These are phyloP conservation scores for Gymnopilus junonius DNA, from an alignment of 768 basidiomycete genomes.

Conservation along the genomic window DNA sequence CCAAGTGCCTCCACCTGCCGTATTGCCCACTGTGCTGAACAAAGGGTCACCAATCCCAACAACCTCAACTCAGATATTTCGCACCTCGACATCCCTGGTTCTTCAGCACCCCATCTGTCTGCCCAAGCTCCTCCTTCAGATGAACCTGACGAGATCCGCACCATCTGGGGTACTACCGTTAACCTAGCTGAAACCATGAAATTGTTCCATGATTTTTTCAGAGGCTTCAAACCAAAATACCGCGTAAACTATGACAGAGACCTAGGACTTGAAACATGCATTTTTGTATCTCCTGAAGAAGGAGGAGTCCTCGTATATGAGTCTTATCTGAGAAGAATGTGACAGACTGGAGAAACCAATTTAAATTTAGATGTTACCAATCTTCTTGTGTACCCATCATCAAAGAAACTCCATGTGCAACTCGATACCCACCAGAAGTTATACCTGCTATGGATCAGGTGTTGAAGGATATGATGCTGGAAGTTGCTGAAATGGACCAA, in stretches of 20 bases:
- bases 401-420: slow-evolving; percentile 82
- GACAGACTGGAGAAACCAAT: slow-evolving; percentile 90
- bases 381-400: slow-evolving; percentile 82
- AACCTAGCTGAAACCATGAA: slow-evolving; percentile 91
- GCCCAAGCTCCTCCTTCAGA: slow-evolving; percentile 66
- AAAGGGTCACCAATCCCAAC: slow-evolving; percentile 34
- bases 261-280: slow-evolving; percentile 53
- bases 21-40: slow-evolving; percentile 35
- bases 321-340: slow-evolving; percentile 80
- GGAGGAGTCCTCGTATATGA: slow-evolving; percentile 79
- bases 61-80: slow-evolving; percentile 65
- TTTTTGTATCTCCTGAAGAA: slow-evolving; percentile 63
- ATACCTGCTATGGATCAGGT: slow-evolving; percentile 98
- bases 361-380: slow-evolving; percentile 91
- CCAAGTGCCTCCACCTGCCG: slow-evolving; percentile 48
- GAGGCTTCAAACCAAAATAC: slow-evolving; percentile 93
- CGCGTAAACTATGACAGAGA: slow-evolving; percentile 73
- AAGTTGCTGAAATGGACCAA: slow-evolving; percentile 82
- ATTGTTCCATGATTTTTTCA: slow-evolving; percentile 85
- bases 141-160: slow-evolving; percentile 83
- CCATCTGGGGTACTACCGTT: slow-evolving; percentile 98
- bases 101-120: slow-evolving; percentile 55
- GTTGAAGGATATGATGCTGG: slow-evolving; percentile 91
- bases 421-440: slow-evolving; percentile 95
- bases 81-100: slow-evolving; percentile 58